Conservation (phyloP, 352 stramenopile species). For the Phytophthora niederhauseri region DNA sequence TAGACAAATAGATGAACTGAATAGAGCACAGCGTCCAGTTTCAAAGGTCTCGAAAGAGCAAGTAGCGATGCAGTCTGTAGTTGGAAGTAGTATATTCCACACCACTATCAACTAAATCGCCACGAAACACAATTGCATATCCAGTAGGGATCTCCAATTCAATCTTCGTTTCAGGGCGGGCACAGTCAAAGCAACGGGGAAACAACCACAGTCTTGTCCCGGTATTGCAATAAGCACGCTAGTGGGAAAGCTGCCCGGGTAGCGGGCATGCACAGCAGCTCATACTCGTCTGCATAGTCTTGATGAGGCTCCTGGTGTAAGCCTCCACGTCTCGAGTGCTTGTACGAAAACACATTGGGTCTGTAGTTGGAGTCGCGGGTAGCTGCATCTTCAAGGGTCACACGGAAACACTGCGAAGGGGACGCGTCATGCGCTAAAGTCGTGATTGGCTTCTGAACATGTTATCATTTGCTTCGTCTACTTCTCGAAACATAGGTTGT, state of each 20-base stretch:
- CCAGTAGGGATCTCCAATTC: no score
- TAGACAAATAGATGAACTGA: no score
- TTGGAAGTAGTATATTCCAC: no score
- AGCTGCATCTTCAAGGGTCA: neutral
- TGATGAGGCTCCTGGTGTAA: neutral
- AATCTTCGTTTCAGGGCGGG: no score
- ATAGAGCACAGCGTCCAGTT: no score
- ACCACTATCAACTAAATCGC: no score
- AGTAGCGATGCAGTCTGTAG: no score
- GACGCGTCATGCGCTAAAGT: neutral
- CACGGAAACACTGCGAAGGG: neutral
- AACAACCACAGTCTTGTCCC: neutral
- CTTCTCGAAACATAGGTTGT: neutral
- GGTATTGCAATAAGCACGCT: neutral
- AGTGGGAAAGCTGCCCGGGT: neutral
- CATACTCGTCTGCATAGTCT: neutral
- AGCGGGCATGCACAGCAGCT: neutral
- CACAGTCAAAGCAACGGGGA: no score
- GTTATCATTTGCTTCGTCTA: neutral
- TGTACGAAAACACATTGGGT: neutral
- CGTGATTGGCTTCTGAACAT: neutral
- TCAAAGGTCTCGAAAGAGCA: no score
- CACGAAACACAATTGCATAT: no score
- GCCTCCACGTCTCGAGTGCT: neutral
- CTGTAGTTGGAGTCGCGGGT: neutral